Percentiles rank a stretch among this genome's conserved stretches.
Evolutionary conservation across 306 rosid genomes (phyloP).

Genomic region (Prunus persica): Prunus_persica_NCBIv2 NC_034014.1:6036501-6037000

Average conservation of each 20-base stretch:
- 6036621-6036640: conserved; percentile 75
- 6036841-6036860: conserved; percentile 41
- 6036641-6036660: conserved; percentile 62
- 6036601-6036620: conserved; percentile 67
- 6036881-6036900: neutral
- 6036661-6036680: neutral
- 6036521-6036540: conserved; percentile 17
- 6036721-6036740: conserved; percentile 75
- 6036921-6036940: conserved; percentile 95
- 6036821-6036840: conserved; percentile 74
- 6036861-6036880: conserved; percentile 1
- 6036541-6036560: conserved; percentile 84
- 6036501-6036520: conserved; percentile 13
- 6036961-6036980: conserved; percentile 79
- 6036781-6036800: conserved; percentile 79
- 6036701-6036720: conserved; percentile 7
- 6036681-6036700: conserved; percentile 6
- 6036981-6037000: conserved; percentile 86
- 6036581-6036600: conserved; percentile 87
- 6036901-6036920: conserved; percentile 22
- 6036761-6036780: conserved; percentile 67
- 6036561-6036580: conserved; percentile 93
- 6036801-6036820: conserved; percentile 74
- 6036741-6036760: conserved; percentile 71
- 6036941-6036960: conserved; percentile 88